Percentiles rank a stretch among this genome's conserved stretches.
Evolutionary conservation across 2,329 filamentous ascomycete genomes (phyloP).

Genomic region (Dactylellina cionopaga): DNA sequence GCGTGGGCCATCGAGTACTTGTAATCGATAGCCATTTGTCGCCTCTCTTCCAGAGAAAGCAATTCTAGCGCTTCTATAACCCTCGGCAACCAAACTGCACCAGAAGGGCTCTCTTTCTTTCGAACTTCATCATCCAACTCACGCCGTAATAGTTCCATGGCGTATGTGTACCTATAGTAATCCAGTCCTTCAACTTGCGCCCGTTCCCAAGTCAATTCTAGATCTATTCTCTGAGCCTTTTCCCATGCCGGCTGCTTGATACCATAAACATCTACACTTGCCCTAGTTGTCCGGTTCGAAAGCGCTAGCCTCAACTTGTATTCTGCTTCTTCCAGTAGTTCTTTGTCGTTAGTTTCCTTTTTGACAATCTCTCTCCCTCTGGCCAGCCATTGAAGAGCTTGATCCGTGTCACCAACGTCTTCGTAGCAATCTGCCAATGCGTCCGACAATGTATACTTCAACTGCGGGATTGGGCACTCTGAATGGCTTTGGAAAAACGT

Average conservation of each 20-base stretch:
- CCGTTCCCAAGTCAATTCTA: background rate
- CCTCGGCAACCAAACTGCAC: background rate
- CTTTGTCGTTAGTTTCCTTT: background rate
- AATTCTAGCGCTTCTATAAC: background rate
- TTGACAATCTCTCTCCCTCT: background rate
- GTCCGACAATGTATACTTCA: background rate
- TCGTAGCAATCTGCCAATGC: background rate
- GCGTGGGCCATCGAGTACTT: background rate
- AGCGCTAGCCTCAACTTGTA: background rate
- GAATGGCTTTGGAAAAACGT: background rate
- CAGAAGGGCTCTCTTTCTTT: background rate
- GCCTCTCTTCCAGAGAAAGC: background rate
- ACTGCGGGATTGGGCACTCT: background rate
- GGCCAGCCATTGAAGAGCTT: background rate
- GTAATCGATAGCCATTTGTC: background rate
- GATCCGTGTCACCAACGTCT: background rate
- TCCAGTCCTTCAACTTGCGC: background rate
- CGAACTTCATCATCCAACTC: background rate
- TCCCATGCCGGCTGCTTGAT: background rate
- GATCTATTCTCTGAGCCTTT: background rate
- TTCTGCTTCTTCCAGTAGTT: background rate
- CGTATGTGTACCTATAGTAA: background rate
- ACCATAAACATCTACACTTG: background rate
- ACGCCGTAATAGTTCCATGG: background rate
- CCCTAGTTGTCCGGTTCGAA: background rate